These are phyloP conservation scores for Chalaropsis thielavioides DNA, from an alignment of 2,329 filamentous ascomycete species.

Conservation along the genomic window DNA sequence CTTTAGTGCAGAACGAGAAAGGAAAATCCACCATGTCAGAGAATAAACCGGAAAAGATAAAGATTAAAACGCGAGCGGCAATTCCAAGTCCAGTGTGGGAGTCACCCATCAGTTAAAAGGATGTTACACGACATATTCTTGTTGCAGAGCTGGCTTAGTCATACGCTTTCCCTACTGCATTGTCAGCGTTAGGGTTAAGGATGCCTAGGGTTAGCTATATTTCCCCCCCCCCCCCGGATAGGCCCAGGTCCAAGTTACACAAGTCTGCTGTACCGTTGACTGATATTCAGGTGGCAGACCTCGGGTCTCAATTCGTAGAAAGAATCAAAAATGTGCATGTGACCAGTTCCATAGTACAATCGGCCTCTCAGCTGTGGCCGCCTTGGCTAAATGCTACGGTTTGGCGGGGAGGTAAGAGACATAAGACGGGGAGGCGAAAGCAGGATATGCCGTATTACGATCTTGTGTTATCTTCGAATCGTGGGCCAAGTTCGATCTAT, in stretches of 20 bases:
- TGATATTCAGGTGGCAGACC: too few species aligned
- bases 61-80: too few species aligned
- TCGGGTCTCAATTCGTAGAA: not conserved
- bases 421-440: slow-evolving; percentile 3
- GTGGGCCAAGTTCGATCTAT: not conserved
- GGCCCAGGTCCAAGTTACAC: too few species aligned
- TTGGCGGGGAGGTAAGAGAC: not conserved
- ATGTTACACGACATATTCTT: too few species aligned
- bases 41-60: not conserved
- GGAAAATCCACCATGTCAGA: not conserved
- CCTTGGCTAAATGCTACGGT: not conserved
- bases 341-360: not conserved
- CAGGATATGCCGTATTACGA: not conserved
- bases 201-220: too few species aligned
- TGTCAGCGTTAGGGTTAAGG: too few species aligned
- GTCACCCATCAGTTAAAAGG: too few species aligned
- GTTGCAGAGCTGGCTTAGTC: too few species aligned
- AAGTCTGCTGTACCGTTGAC: too few species aligned
- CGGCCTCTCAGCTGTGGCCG: not conserved
- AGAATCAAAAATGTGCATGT: not conserved
- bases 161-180: too few species aligned
- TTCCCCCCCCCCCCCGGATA: too few species aligned
- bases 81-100: too few species aligned
- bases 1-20: not conserved
- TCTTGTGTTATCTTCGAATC: not conserved